Percentiles rank a stretch among this genome's conserved stretches.
Conservation (phyloP, 768 basidiomycete species). For the Suillus brevipes region DNA sequence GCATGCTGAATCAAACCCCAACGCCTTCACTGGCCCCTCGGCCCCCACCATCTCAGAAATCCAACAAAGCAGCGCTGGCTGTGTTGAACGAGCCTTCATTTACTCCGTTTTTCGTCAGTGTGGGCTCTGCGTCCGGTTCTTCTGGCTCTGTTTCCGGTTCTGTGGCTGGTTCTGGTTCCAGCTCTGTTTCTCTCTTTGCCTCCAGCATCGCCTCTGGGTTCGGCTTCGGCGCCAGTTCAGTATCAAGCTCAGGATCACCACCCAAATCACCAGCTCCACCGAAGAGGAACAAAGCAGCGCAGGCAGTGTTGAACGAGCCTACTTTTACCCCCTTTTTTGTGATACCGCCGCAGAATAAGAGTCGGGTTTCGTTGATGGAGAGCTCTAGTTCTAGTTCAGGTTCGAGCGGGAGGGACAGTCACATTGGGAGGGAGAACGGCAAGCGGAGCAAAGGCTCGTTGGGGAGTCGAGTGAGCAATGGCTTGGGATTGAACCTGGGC, state of each 20-base stretch:
- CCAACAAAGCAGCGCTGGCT: background rate
- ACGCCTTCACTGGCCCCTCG: background rate
- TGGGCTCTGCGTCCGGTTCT: background rate
- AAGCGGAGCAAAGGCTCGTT: background rate
- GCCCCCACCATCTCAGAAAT: background rate
- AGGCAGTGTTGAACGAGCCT: conserved; percentile 11
- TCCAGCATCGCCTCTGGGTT: background rate
- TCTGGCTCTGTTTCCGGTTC: background rate
- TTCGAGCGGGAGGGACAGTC: background rate
- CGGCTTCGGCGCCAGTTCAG: background rate
- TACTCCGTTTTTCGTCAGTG: background rate
- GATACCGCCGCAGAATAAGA: conserved; percentile 1
- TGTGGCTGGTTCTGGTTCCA: background rate
- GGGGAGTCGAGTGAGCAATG: background rate
- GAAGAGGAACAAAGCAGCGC: conserved; percentile 1
- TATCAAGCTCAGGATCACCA: background rate
- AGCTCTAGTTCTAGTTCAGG: background rate
- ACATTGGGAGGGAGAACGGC: background rate
- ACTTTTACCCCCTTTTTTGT: background rate
- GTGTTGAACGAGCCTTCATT: background rate
- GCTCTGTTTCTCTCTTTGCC: background rate
- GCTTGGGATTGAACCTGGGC: background rate
- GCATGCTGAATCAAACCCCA: background rate
- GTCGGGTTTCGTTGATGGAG: conserved; percentile 1
- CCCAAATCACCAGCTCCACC: background rate